These are phyloP conservation scores for Ophiostoma montium DNA, from an alignment of 2,329 filamentous ascomycete species.

Conservation along the genomic window DNA sequence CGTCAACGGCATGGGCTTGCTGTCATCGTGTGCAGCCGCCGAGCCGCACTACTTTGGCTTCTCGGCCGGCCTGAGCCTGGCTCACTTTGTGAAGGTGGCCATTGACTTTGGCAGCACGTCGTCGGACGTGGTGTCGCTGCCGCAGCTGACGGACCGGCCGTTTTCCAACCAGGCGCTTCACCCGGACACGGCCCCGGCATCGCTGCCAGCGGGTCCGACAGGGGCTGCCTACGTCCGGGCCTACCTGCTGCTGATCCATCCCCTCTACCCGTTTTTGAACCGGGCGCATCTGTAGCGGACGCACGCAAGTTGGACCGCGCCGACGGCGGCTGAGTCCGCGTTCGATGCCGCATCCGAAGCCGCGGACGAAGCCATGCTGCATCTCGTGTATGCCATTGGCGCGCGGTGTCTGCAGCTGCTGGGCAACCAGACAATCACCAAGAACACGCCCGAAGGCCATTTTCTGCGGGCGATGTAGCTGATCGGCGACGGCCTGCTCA, in stretches of 20 bases:
- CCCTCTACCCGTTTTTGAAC: slow-evolving; percentile 8
- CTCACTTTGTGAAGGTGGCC: slow-evolving; percentile 9
- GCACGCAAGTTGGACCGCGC: background rate
- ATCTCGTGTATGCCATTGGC: slow-evolving; percentile 8
- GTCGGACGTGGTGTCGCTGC: slow-evolving; percentile 5
- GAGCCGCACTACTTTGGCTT: slow-evolving; percentile 11
- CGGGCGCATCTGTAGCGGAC: background rate
- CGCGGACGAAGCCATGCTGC: slow-evolving; percentile 1
- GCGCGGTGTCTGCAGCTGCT: slow-evolving; percentile 6
- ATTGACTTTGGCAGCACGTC: slow-evolving; percentile 6
- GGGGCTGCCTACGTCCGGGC: slow-evolving; percentile 6
- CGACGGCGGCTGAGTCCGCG: background rate
- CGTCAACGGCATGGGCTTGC: slow-evolving; percentile 6
- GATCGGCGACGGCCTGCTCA: slow-evolving; percentile 3
- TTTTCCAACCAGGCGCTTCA: slow-evolving; percentile 7
- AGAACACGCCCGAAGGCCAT: slow-evolving; percentile 6
- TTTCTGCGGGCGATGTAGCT: slow-evolving; percentile 7
- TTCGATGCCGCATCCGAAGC: background rate
- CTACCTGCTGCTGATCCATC: slow-evolving; percentile 8
- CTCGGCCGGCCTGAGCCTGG: slow-evolving; percentile 9
- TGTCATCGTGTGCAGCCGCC: slow-evolving; percentile 7
- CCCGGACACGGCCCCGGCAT: background rate
- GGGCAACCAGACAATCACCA: background rate
- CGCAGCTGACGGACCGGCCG: slow-evolving; percentile 7
- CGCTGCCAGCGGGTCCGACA: background rate